Evolutionary conservation across 192 early-diverging fungal genomes (phyloP).

Genomic region (Mortierella claussenii): DNA sequence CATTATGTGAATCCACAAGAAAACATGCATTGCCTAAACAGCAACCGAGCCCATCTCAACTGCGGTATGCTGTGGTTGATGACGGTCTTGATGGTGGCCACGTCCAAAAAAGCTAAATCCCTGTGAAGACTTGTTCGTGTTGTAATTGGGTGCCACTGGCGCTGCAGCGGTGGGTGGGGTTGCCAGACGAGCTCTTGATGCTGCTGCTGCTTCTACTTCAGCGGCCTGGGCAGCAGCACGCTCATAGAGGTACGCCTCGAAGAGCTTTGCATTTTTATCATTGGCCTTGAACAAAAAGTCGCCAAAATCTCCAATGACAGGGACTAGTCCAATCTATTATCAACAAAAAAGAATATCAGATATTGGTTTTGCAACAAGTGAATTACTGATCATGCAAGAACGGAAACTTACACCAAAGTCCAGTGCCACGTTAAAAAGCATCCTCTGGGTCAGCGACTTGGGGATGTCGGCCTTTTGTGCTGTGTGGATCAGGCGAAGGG

Average conservation of each 20-base stretch:
- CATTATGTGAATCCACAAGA: too few species aligned
- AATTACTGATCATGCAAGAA: neutral
- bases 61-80: neutral
- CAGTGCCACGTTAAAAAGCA: slow-evolving; percentile 60
- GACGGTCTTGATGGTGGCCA: too few species aligned
- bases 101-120: neutral
- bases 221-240: slow-evolving; percentile 21
- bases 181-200: neutral
- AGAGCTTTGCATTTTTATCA: slow-evolving; percentile 59
- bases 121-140: neutral
- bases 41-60: neutral
- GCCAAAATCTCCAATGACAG: slow-evolving; percentile 59
- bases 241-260: slow-evolving; percentile 59
- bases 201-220: slow-evolving; percentile 8
- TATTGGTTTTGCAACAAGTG: neutral
- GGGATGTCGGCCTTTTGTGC: slow-evolving; percentile 60
- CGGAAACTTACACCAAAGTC: slow-evolving; percentile 62
- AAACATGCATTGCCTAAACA: too few species aligned
- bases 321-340: slow-evolving; percentile 60
- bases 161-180: slow-evolving; percentile 1
- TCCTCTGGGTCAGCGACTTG: slow-evolving; percentile 34
- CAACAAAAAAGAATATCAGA: neutral
- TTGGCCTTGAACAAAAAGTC: slow-evolving; percentile 66
- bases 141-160: neutral
- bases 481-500: slow-evolving; percentile 52